phyloP scores from a whole-genome alignment of 2,329 filamentous ascomycete species.

The Pyricularia grisea region DNA sequence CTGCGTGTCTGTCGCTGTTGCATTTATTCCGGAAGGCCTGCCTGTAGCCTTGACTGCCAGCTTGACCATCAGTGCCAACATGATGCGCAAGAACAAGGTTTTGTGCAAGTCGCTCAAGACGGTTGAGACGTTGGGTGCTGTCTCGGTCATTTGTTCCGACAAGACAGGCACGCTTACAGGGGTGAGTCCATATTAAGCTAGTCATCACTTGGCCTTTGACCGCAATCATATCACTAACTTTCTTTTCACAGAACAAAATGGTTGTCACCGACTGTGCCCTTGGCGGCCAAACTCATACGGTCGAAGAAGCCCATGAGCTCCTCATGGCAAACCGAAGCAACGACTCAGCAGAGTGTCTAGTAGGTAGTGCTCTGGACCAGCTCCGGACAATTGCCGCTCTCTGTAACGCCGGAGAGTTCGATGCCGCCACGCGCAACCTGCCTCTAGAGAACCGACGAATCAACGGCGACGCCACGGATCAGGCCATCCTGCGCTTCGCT shows the following conservation, averaged over 20 bases:
- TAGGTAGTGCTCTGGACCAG: slow-evolving; percentile 38
- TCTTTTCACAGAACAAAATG: slow-evolving; percentile 53
- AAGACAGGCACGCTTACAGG: slow-evolving; percentile 64
- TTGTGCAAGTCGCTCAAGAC: slow-evolving; percentile 75
- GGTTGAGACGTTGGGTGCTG: slow-evolving; percentile 64
- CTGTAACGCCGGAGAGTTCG: slow-evolving; percentile 70
- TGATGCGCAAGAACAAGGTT: slow-evolving; percentile 69
- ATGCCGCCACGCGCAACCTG: slow-evolving; percentile 49
- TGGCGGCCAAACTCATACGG: slow-evolving; percentile 37
- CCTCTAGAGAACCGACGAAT: slow-evolving; percentile 54
- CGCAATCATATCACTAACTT: slow-evolving; percentile 5
- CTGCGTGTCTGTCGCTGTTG: slow-evolving; percentile 63
- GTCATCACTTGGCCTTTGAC: neutral
- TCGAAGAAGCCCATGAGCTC: slow-evolving; percentile 38
- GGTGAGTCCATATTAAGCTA: slow-evolving; percentile 21
- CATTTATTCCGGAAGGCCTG: slow-evolving; percentile 67
- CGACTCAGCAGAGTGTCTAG: slow-evolving; percentile 9
- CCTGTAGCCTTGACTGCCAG: slow-evolving; percentile 62
- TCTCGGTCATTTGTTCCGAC: slow-evolving; percentile 67
- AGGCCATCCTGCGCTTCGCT: slow-evolving; percentile 63
- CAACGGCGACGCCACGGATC: slow-evolving; percentile 68
- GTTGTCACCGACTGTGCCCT: slow-evolving; percentile 60
- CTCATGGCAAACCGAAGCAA: slow-evolving; percentile 16
- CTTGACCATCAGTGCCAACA: slow-evolving; percentile 65
- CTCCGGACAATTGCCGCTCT: slow-evolving; percentile 53